Percentiles rank a stretch among this genome's conserved stretches.
Evolutionary conservation across 768 basidiomycete genomes (phyloP).

Genomic region (Mycena pura): DNA sequence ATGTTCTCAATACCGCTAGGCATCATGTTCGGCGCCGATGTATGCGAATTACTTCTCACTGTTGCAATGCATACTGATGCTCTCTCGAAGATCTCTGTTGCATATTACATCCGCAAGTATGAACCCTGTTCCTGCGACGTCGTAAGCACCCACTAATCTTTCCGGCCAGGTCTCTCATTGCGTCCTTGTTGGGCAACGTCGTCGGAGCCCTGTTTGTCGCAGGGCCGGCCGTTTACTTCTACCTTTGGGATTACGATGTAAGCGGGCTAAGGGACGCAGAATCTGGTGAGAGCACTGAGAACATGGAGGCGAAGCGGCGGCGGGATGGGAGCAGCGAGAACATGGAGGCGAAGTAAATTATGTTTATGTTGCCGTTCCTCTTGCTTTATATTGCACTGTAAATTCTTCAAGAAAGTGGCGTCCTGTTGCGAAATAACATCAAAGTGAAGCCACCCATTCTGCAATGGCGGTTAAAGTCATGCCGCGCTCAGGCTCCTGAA

Average conservation of each 20-base stretch:
- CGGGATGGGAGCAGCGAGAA: constrained; percentile 13
- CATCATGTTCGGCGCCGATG: constrained; percentile 73
- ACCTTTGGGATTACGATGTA: constrained; percentile 57
- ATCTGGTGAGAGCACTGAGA: constrained; percentile 33
- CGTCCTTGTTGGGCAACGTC: constrained; percentile 70
- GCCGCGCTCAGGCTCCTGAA: constrained; percentile 61
- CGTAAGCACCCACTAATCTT: background rate
- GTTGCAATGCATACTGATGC: background rate
- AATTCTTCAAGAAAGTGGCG: no score
- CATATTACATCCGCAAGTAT: constrained; percentile 71
- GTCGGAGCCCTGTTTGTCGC: constrained; percentile 70
- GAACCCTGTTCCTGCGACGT: constrained; percentile 23
- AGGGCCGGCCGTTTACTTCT: constrained; percentile 69
- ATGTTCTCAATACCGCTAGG: constrained; percentile 78
- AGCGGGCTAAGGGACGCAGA: constrained; percentile 50
- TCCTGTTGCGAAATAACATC: background rate
- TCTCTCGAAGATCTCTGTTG: constrained; percentile 50
- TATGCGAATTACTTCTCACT: constrained; percentile 40
- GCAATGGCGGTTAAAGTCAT: constrained; percentile 55
- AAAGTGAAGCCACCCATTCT: constrained; percentile 46
- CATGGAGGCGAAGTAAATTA: constrained; percentile 5
- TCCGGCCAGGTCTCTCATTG: constrained; percentile 61
- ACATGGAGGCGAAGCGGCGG: constrained; percentile 11
- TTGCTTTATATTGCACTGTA: background rate
- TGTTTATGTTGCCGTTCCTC: background rate